Percentiles rank a stretch among this genome's conserved stretches.
phyloP scores from a whole-genome alignment of 257 asterid genomes.

The Penstemon davidsonii region DNA sequence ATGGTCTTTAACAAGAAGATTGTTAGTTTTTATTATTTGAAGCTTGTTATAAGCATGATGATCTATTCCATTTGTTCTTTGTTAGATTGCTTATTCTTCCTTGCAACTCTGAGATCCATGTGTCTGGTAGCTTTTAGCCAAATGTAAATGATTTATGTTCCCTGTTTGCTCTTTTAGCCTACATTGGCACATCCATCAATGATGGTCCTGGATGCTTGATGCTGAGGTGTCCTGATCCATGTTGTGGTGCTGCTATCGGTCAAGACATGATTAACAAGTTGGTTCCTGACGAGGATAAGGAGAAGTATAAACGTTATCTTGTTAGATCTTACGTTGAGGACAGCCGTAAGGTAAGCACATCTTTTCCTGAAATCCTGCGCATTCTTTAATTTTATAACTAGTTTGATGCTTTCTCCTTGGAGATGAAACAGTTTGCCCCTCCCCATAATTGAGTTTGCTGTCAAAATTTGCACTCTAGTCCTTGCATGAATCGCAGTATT shows the following conservation, averaged over 20 bases:
- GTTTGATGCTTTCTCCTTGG: constrained; percentile 1
- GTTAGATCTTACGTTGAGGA: constrained; percentile 91
- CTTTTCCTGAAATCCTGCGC: constrained; percentile 26
- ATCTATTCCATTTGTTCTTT: neutral
- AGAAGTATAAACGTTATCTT: constrained; percentile 79
- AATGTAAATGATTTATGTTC: constrained; percentile 8
- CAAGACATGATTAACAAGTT: constrained; percentile 70
- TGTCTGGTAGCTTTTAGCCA: neutral
- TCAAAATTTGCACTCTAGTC: neutral
- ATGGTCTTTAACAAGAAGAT: neutral
- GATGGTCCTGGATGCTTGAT: constrained; percentile 96
- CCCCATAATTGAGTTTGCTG: neutral
- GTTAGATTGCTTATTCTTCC: constrained; percentile 16
- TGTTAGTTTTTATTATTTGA: neutral
- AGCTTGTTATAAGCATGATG: neutral
- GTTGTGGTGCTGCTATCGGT: constrained; percentile 82
- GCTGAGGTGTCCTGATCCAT: constrained; percentile 87
- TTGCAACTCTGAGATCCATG: constrained; percentile 1
- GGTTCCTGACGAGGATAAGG: constrained; percentile 61
- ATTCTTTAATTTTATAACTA: neutral
- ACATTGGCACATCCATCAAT: constrained; percentile 73
- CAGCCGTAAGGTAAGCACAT: constrained; percentile 72
- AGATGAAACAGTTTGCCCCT: neutral
- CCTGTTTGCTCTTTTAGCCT: constrained; percentile 53
- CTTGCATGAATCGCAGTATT: neutral